Conservation (phyloP, 257 asterid genomes). For the Solanum sparsipilum region DNA sequence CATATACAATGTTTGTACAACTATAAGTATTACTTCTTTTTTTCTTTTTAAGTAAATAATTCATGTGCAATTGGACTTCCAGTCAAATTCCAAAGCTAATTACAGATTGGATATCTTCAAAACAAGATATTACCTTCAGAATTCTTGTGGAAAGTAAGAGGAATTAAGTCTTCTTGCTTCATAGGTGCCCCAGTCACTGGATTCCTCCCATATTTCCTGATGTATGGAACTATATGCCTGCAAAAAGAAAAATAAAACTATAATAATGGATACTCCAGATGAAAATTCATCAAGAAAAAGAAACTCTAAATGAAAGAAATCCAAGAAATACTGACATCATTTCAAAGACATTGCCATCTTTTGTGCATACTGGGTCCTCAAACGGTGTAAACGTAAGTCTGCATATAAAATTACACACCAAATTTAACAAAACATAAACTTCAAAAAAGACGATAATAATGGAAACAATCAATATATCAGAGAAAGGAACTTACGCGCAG, state of each 20-base stretch:
- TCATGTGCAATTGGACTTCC: not conserved
- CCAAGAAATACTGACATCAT: conserved; percentile 39
- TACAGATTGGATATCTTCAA: not conserved
- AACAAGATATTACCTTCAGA: conserved; percentile 47
- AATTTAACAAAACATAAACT: not conserved
- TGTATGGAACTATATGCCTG: conserved; percentile 76
- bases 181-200: conserved; percentile 87
- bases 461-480: not conserved
- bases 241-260: not conserved
- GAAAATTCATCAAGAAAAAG: not conserved
- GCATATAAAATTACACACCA: conserved; percentile 9
- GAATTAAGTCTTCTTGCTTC: conserved; percentile 65
- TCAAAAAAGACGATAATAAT: not conserved
- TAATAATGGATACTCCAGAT: not conserved
- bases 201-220: conserved; percentile 81
- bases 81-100: not conserved
- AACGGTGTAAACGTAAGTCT: conserved; percentile 96
- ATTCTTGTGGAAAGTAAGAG: conserved; percentile 81
- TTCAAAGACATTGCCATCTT: conserved; percentile 85
- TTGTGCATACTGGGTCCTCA: conserved; percentile 82
- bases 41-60: not conserved
- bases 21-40: not conserved
- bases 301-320: not conserved
- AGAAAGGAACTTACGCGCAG: conserved; percentile 64
- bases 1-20: not conserved